Base-by-base conservation (phyloP, 225 moss, liverwort and hornwort species). In the Ulota crispa region DNA sequence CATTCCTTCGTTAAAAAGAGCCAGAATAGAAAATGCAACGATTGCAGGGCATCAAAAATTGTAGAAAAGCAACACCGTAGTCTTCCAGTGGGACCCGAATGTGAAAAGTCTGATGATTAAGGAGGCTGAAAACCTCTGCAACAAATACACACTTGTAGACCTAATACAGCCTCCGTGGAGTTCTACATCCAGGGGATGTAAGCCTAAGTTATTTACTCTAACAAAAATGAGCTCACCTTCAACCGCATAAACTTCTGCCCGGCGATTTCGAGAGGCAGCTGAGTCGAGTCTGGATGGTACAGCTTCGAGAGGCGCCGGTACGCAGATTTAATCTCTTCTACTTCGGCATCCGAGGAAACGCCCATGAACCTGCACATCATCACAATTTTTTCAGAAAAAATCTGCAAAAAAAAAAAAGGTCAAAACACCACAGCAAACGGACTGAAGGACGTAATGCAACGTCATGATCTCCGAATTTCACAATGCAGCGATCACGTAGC, bases 201-300 rank as follows among this genome's bases (percentile, higher is more conserved):
- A n/a, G n/a, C n/a, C n/a, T n/a, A n/a, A n/a, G n/a, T n/a, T n/a
- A n/a, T n/a, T n/a, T n/a, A n/a, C n/a, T n/a, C n/a, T n/a, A n/a
- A n/a, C n/a, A n/a, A n/a, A 9, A 67, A 81, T 74, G 16, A 53
- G 32, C 88, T 80, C 67, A 90, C 92, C 92, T 95, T 99, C 83
- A 99, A 82, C 41, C 89, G 92, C 83, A 99, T 90, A 59, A 99
- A 99, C 73, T 92, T 99, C 84, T 92, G 90, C 10, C 89, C 99
- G 85, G 99, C 99, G 31, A 96, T 76, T 84, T 99, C 92, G 23
- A 99, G 80, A n/a, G 99, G 99, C 45, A 99, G 86, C 24, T 91
- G 86, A 8, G 99, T 99, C 9, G 94, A 88, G 82, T 99, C 99
- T 7, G 99, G 99, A 82, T 99, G 99, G 86, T 96, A 99, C 23